These are phyloP conservation scores for Albifimbria verrucaria DNA, from an alignment of 2,329 filamentous ascomycete species.

Conservation along the genomic window DNA sequence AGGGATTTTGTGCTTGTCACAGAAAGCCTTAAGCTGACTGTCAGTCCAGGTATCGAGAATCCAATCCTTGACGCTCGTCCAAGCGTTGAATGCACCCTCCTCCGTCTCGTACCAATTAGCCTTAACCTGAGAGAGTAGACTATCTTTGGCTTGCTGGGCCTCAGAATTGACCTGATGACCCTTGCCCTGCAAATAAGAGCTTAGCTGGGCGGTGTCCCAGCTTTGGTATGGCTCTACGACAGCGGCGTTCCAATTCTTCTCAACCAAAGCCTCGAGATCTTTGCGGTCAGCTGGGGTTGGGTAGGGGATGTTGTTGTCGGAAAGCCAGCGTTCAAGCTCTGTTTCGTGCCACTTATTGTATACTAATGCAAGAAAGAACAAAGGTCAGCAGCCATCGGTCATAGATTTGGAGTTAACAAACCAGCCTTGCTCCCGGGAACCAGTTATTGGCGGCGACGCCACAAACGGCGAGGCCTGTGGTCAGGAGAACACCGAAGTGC, in stretches of 20 bases:
- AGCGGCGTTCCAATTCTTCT: slow-evolving; percentile 82
- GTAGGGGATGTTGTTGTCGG: slow-evolving; percentile 86
- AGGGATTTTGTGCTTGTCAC: slow-evolving; percentile 82
- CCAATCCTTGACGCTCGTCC: slow-evolving; percentile 77
- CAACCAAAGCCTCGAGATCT: slow-evolving; percentile 87
- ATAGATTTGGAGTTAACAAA: slow-evolving; percentile 40
- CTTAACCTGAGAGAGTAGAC: slow-evolving; percentile 67
- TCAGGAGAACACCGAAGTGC: slow-evolving; percentile 66
- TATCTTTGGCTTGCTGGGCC: slow-evolving; percentile 66
- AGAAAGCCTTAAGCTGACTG: slow-evolving; percentile 88
- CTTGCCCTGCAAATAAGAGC: slow-evolving; percentile 65
- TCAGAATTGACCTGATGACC: slow-evolving; percentile 67
- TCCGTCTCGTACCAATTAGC: slow-evolving; percentile 74
- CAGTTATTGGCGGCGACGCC: slow-evolving; percentile 71
- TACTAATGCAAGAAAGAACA: slow-evolving; percentile 46
- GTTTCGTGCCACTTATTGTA: slow-evolving; percentile 99
- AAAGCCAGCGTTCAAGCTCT: slow-evolving; percentile 94
- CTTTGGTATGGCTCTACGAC: slow-evolving; percentile 71
- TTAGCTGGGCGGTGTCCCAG: slow-evolving; percentile 71
- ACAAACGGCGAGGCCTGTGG: slow-evolving; percentile 70
- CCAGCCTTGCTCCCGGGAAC: slow-evolving; percentile 75
- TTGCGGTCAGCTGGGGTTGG: slow-evolving; percentile 89
- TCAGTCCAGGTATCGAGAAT: slow-evolving; percentile 95
- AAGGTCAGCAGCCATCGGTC: not conserved
- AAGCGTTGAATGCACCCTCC: slow-evolving; percentile 70